Evolutionary conservation across 2,329 filamentous ascomycete species (phyloP).

Genomic region (Claviceps quebecensis): DNA sequence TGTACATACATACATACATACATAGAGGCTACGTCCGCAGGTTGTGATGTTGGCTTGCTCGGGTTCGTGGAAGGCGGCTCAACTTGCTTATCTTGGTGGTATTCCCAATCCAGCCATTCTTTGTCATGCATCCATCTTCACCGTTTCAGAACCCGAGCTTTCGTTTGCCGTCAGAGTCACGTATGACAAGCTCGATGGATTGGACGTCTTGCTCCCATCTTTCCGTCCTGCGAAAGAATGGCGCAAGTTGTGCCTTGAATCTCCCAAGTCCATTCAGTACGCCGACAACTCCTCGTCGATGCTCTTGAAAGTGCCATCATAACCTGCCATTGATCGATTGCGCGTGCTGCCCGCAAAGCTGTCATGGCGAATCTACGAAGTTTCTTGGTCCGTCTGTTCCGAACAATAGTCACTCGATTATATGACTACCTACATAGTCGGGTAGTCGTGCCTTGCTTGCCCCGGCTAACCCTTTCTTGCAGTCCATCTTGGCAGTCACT

Average conservation of each 20-base stretch:
- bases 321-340: neutral
- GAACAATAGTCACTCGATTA: neutral
- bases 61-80: neutral
- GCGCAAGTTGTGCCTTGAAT: too few species aligned
- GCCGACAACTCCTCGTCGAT: neutral
- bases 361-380: neutral
- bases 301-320: neutral
- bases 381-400: neutral
- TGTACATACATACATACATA: too few species aligned
- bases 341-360: neutral
- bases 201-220: too few species aligned
- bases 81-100: too few species aligned
- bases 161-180: neutral
- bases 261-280: too few species aligned
- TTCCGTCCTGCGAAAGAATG: too few species aligned
- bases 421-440: too few species aligned
- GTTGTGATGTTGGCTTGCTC: neutral
- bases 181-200: neutral
- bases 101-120: too few species aligned
- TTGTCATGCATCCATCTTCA: too few species aligned
- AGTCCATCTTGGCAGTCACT: slow-evolving; percentile 4
- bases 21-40: too few species aligned
- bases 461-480: slow-evolving; percentile 9
- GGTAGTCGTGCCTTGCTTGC: too few species aligned
- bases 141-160: too few species aligned